Conservation (phyloP, 345 rosid genomes). For the Gossypium arboreum region DNA sequence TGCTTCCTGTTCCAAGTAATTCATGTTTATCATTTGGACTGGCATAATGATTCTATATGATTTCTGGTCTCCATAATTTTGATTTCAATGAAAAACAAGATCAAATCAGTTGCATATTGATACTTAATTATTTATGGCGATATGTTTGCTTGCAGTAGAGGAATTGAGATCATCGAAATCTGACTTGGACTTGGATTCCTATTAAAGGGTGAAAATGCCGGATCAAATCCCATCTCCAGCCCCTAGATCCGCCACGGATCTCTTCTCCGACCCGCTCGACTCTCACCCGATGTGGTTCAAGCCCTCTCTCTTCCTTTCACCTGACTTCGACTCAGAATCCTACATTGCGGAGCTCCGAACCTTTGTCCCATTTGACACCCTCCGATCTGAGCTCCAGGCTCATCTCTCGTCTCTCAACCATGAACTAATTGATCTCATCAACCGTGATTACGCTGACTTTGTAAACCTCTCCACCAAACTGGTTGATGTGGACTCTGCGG, state of each 20-base stretch:
- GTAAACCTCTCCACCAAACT: constrained; percentile 95
- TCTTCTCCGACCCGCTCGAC: constrained; percentile 89
- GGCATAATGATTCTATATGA: background rate
- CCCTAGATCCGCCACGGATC: constrained; percentile 81
- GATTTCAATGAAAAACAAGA: background rate
- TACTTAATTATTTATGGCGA: background rate
- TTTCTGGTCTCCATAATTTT: background rate
- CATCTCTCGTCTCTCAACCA: constrained; percentile 88
- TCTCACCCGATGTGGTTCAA: constrained; percentile 94
- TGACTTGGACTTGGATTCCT: background rate
- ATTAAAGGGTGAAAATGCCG: constrained; percentile 31
- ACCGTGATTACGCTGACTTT: constrained; percentile 95
- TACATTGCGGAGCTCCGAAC: constrained; percentile 94
- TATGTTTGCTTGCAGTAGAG: background rate
- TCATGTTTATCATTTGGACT: background rate
- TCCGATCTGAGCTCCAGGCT: constrained; percentile 84
- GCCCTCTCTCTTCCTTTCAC: constrained; percentile 78
- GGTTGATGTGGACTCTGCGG: constrained; percentile 87
- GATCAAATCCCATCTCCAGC: constrained; percentile 49
- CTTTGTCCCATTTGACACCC: constrained; percentile 90
- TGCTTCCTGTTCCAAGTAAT: background rate
- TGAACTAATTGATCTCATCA: constrained; percentile 94
- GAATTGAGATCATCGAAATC: constrained; percentile 5
- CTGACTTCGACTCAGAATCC: constrained; percentile 76
- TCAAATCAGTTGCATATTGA: background rate